Conservation (phyloP, 139 green algal genomes). For the Spirogloea muscicola region DNA sequence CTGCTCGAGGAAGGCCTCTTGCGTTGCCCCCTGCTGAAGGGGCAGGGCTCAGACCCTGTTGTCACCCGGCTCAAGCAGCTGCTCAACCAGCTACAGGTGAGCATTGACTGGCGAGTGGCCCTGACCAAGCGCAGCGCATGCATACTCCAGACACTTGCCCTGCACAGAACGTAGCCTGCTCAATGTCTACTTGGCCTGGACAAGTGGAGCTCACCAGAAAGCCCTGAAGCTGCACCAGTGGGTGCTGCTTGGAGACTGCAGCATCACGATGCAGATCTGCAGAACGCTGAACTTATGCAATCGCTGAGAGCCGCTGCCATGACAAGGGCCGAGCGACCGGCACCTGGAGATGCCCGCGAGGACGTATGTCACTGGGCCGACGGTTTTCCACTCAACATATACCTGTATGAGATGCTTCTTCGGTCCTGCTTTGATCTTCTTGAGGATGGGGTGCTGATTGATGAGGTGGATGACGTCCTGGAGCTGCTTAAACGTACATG, state of each 20-base stretch:
- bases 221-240: no score
- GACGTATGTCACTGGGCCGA: conserved; percentile 41
- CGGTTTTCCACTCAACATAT: conserved; percentile 26
- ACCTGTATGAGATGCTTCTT: conserved; percentile 39
- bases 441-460: conserved; percentile 5
- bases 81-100: no score
- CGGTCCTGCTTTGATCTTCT: conserved; percentile 10
- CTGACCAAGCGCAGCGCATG: no score
- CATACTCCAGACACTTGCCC: no score
- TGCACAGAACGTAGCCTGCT: no score
- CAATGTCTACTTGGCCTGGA: no score
- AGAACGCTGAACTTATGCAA: conserved; percentile 8
- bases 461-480: conserved; percentile 34
- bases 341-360: neutral
- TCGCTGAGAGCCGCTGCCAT: conserved; percentile 9
- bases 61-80: no score
- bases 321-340: neutral
- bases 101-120: no score
- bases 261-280: conserved; percentile 10
- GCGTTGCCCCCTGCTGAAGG: neutral
- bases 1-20: conserved; percentile 30
- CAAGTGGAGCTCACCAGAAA: no score
- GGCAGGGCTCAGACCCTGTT: neutral
- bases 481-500: conserved; percentile 29
- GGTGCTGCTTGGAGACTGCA: no score